Conservation (phyloP, 2,329 filamentous ascomycete genomes). For the Westerdykella aurantiaca region DNA sequence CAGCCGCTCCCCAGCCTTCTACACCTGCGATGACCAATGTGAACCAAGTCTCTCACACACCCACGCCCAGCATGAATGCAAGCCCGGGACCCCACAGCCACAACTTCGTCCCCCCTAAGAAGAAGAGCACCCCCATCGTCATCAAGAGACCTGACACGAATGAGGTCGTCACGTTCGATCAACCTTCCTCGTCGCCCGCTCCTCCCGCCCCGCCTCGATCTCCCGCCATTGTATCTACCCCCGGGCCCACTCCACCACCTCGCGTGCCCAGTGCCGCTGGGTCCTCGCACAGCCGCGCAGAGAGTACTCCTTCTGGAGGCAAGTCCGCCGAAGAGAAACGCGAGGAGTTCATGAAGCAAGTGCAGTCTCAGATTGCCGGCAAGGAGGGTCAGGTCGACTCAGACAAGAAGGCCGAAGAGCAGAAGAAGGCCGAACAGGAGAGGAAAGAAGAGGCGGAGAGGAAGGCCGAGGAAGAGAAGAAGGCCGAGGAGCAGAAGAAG, state of each 20-base stretch:
- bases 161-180: slow-evolving; percentile 63
- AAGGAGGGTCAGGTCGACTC: slow-evolving; percentile 52
- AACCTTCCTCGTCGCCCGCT: slow-evolving; percentile 38
- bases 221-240: slow-evolving; percentile 64
- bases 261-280: slow-evolving; percentile 60
- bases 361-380: slow-evolving; percentile 48
- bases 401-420: slow-evolving; percentile 48
- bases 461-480: slow-evolving; percentile 48
- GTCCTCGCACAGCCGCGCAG: slow-evolving; percentile 62
- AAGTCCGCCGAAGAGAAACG: slow-evolving; percentile 73
- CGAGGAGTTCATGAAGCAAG: slow-evolving; percentile 60
- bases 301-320: slow-evolving; percentile 53
- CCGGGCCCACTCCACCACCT: slow-evolving; percentile 58
- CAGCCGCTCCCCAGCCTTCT: slow-evolving; percentile 55
- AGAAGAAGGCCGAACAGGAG: slow-evolving; percentile 38
- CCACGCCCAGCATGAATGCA: slow-evolving; percentile 51
- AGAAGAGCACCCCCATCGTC: slow-evolving; percentile 67
- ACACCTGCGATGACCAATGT: slow-evolving; percentile 46
- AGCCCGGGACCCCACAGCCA: slow-evolving; percentile 56
- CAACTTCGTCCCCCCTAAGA: slow-evolving; percentile 56
- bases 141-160: slow-evolving; percentile 75
- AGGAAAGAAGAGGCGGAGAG: slow-evolving; percentile 43
- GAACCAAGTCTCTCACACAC: slow-evolving; percentile 44
- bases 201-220: slow-evolving; percentile 46
- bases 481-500: slow-evolving; percentile 26